phyloP scores from a whole-genome alignment of 768 basidiomycete genomes.

The Lactarius quietus region DNA sequence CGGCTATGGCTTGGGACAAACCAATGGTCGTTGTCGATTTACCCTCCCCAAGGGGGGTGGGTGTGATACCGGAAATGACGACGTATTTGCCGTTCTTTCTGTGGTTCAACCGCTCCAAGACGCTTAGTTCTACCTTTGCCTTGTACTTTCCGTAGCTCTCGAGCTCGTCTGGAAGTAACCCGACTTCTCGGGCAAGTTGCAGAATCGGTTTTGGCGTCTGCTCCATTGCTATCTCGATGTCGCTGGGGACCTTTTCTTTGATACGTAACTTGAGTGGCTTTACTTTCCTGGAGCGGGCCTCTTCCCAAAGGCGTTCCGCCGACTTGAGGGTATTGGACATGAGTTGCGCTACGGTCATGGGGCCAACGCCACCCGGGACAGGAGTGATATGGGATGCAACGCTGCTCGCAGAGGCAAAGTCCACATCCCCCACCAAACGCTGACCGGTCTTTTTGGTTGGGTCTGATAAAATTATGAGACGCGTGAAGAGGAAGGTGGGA shows the following conservation, averaged over 20 bases:
- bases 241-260: constrained; percentile 85
- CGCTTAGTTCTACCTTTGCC: constrained; percentile 90
- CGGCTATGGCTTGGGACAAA: constrained; percentile 92
- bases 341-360: constrained; percentile 99
- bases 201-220: constrained; percentile 89
- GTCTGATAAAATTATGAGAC: constrained; percentile 41
- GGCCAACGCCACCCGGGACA: constrained; percentile 97
- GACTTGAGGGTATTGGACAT: constrained; percentile 92
- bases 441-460: constrained; percentile 90
- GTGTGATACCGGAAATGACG: constrained; percentile 93
- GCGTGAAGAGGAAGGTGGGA: constrained; percentile 31
- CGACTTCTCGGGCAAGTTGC: constrained; percentile 84
- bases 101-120: constrained; percentile 79
- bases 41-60: constrained; percentile 95
- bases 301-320: constrained; percentile 78
- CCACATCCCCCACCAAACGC: constrained; percentile 94
- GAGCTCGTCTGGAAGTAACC: constrained; percentile 78
- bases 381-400: constrained; percentile 93
- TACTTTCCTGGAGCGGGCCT: constrained; percentile 60
- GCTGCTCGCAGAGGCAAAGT: constrained; percentile 69
- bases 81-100: constrained; percentile 95
- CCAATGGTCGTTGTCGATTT: constrained; percentile 99
- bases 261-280: constrained; percentile 78
- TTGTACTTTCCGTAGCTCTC: constrained; percentile 96
- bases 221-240: constrained; percentile 94